A percentile compares a stretch with the other conserved stretches of the same genome.
phyloP scores from a whole-genome alignment of 2,329 filamentous ascomycete genomes.

The Hypoxylon sp. region DNA sequence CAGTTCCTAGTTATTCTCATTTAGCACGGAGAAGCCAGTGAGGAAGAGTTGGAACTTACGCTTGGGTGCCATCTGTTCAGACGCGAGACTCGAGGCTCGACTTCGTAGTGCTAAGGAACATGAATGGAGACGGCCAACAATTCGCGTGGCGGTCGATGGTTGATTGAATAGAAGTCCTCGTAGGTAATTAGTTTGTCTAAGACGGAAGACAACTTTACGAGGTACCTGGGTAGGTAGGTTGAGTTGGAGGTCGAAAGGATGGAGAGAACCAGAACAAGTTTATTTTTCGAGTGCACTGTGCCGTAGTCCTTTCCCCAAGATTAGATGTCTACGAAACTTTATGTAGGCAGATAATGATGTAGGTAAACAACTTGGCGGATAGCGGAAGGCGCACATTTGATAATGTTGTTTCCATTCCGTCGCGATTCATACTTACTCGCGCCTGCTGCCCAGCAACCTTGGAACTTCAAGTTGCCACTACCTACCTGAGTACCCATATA shows the following conservation, averaged over 20 bases:
- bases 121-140: background rate
- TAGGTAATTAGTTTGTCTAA: background rate
- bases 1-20: slow-evolving; percentile 1
- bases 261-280: background rate
- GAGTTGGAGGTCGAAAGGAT: background rate
- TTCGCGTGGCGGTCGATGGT: background rate
- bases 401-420: background rate
- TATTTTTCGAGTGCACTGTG: background rate
- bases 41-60: slow-evolving; percentile 3
- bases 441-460: background rate
- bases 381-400: background rate
- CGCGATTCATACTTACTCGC: background rate
- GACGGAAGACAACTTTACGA: background rate
- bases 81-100: background rate
- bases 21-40: background rate
- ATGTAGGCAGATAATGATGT: background rate
- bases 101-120: background rate
- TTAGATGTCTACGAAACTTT: background rate
- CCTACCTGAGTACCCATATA: too few relatives aligned
- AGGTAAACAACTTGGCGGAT: too few relatives aligned
- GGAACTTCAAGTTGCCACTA: background rate
- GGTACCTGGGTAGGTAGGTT: background rate
- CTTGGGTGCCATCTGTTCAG: slow-evolving; percentile 10
- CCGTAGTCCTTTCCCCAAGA: background rate
- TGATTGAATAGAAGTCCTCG: background rate